Evolutionary conservation across 768 basidiomycete species (phyloP), one percentile per base, ranked within the genome.

Genomic region (Daedalea quercina): DNA sequence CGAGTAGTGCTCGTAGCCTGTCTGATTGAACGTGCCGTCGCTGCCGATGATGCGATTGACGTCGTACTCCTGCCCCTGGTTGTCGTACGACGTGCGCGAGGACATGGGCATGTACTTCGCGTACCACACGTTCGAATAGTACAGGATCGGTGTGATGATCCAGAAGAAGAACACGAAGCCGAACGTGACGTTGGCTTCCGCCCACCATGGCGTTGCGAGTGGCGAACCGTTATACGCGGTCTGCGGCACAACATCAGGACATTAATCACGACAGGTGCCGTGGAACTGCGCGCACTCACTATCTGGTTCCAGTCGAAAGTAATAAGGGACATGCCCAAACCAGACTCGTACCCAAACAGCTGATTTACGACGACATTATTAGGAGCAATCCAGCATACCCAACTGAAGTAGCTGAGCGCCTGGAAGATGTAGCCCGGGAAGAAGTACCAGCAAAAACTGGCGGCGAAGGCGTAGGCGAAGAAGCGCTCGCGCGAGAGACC

Each of bases 201-300:
- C 86, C 86, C 86, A 89, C 86, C 87, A 91, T 1, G 89, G 89
- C 9, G 85, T 81, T 4, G 85, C 82, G 44, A 91, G 79, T 0
- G 89, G 89, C 22, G 80, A 81, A 17, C 79, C 79, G 50, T 81
- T 81, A 62, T 82, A 87, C 8, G 82, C 78, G 54, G 85, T 80
- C 65, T 87, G 54, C 35, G 28, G 6, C 3, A 28, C 17, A 22
- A n/a, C n/a, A n/a, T n/a, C n/a, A n/a, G n/a, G n/a, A n/a, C n/a
- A n/a, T n/a, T n/a, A n/a, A n/a, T n/a, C n/a, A 51, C 4, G 28
- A 11, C 28, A 11, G 6, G 28, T 26, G 33, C n/a, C n/a, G 19
- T 22, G 24, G 9, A 19, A 31, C 9, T 13, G 20, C 12, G 37
- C 22, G 31, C 8, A 19, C 41, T 7, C 31, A 44, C 49, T 4